These are phyloP conservation scores for Candida methanosorbosa DNA, from an alignment of 805 yeast species.

Conservation along the genomic window DNA sequence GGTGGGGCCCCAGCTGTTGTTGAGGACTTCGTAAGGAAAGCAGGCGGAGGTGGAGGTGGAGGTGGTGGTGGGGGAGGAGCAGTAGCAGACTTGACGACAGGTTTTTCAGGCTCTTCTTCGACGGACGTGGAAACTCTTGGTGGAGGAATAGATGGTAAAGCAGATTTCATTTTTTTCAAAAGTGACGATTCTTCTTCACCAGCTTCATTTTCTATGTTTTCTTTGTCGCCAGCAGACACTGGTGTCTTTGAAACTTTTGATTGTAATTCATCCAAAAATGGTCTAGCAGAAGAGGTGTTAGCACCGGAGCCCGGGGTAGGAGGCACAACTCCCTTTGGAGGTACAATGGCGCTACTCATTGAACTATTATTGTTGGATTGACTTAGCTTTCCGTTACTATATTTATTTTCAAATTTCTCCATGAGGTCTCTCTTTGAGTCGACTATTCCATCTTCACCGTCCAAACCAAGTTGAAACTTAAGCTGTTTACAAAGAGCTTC, in stretches of 20 bases:
- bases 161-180: conserved; percentile 1
- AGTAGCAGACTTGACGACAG: conserved; percentile 10
- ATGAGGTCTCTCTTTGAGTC: conserved; percentile 13
- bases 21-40: conserved; percentile 2
- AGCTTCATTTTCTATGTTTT: conserved; percentile 1
- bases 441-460: conserved; percentile 13
- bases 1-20: conserved; percentile 11
- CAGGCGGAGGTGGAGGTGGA: conserved; percentile 18
- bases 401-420: conserved; percentile 19
- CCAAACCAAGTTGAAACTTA: conserved; percentile 16
- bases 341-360: not conserved
- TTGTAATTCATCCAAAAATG: conserved; percentile 45
- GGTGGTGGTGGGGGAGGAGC: conserved; percentile 29
- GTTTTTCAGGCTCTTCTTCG: conserved; percentile 8
- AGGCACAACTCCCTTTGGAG: too few relatives aligned
- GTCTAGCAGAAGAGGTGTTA: conserved; percentile 8
- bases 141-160: conserved; percentile 21
- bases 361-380: conserved; percentile 1
- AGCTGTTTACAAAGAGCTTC: conserved; percentile 18
- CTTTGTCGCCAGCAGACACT: conserved; percentile 1
- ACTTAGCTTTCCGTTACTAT: conserved; percentile 13
- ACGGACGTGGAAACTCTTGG: conserved; percentile 22
- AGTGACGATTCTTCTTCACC: not conserved
- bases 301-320: not conserved
- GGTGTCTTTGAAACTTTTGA: conserved; percentile 33